A percentile compares a stretch with the other conserved stretches of the same genome.
These are phyloP conservation scores for Ceratocystis cacaofunesta DNA, from an alignment of 2,329 filamentous ascomycete genomes.

Conservation along the genomic window DNA sequence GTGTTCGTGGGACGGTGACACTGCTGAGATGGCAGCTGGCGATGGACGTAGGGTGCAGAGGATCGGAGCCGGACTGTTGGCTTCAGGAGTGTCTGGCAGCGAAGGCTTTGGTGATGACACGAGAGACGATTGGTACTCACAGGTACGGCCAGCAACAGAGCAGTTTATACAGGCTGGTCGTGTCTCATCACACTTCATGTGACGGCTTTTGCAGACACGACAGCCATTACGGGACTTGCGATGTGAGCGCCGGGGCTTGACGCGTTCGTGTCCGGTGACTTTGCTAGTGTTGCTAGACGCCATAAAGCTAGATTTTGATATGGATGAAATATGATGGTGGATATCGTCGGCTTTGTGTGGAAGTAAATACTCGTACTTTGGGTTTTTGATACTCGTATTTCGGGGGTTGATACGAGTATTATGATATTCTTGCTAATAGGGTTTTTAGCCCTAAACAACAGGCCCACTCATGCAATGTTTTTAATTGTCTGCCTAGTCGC, in stretches of 20 bases:
- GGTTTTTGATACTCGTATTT: not conserved
- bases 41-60: not conserved
- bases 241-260: conserved; percentile 5
- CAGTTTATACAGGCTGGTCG: conserved; percentile 30
- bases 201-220: conserved; percentile 28
- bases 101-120: not conserved
- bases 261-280: not conserved
- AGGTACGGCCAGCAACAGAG: conserved; percentile 25
- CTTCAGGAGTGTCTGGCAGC: not conserved
- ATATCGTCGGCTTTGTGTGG: not conserved
- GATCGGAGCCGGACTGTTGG: not conserved
- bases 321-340: not conserved
- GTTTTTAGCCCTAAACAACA: no score
- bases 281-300: not conserved
- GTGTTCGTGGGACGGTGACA: not conserved
- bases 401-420: no score
- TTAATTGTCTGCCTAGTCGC: no score
- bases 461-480: no score
- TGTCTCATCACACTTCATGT: conserved; percentile 31
- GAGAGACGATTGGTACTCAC: conserved; percentile 22
- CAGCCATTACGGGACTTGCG: conserved; percentile 29
- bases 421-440: no score
- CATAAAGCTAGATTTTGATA: not conserved
- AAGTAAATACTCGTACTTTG: not conserved
- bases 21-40: not conserved